Evolutionary conservation across 495 filamentous ascomycete species (phyloP), one percentile per base, ranked within the genome.

Genomic region (Penicillium lagena): DNA sequence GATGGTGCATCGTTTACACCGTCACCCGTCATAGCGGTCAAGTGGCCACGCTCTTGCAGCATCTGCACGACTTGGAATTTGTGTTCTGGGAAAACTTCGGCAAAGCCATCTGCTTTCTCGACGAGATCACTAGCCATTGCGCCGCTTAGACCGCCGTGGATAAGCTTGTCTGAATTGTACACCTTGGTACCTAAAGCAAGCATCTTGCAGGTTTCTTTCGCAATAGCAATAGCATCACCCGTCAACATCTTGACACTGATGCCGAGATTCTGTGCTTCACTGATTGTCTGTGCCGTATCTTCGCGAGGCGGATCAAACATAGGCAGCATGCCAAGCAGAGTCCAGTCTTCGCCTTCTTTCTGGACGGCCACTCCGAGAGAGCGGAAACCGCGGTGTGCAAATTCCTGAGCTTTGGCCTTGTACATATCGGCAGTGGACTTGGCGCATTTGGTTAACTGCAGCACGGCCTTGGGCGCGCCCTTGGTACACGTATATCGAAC

Each of bases 51-150:
- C 70, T 95, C 87, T 70, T 96, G 90, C 28, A 96, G 82, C 71
- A 95, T 94, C 67, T 95, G 87, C 52, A 96, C 90, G 58, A 96
- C 90, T 54, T 95, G 90, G 70, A 91, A 95, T 77, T 96, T 96
- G 75, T 96, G 90, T 69, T 96, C 89, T 45, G 90, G 90, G 77
- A 95, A 96, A 35, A 96, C 90, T 67, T 96, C 90, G 8, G 76
- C 82, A 61, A 86, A 86, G 39, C 83, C 83, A 58, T 87, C 83
- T 13, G 82, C 83, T 43, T 82, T 81, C 62, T 86, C 83, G 42
- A 83, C 80, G 29, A 87, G 68, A 54, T 87, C 83, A 54, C 83
- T 73, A 48, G 83, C 81, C 56, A 82, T 85, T 15, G 78, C 78
- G 30, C 83, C 83, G 42, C 77, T 77, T 2, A 87, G 72, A 47